Base-by-base conservation (phyloP, 768 basidiomycete genomes). In the Phaffia tasmanica region DNA sequence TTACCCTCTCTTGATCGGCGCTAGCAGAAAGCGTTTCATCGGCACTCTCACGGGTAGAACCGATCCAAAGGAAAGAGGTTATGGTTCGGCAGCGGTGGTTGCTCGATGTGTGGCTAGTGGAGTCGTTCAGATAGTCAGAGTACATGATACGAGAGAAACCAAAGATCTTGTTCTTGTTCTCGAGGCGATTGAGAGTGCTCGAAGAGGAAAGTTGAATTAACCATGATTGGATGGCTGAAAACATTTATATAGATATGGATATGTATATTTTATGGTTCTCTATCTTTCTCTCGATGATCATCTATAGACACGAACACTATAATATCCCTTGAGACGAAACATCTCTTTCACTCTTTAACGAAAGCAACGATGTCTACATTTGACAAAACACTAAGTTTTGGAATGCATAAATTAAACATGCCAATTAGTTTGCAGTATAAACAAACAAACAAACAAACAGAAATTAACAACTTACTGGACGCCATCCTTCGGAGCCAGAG, bases 11-110 rank as follows among this genome's bases (percentile, higher is more conserved):
- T 79, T 98, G 6, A 81, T 94, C 30, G 91, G 91, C 2, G 75
- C 84, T 0, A 93, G 89, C 14, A 79, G 86, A 57, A 98, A 98
- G 74, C 85, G 87, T 0, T 90, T 93, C 75, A 78, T 94, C 11
- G 90, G 89, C 0, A 75, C 76, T 1, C 79, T 90, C 25, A 80
- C 90, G 16, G 78, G 79, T 4, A 74, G 79, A 57, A 75, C 78
- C 19, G 81, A 83, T 8, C 70, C 72, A 3, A 81, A 79, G 67
- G 87, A 91, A 64, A 78, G 93, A 11, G 81, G 75, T 0, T 87
- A 81, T 78, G 93, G 89, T 1, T 95, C 92, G 16, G 85, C 86
- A 0, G 85, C 86, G 1, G 83, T 85, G 0, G 84, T 88, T 9
- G 78, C 85, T 27, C 64, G 62, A 1, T 86, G 86, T 72, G 84